Base-by-base conservation (phyloP, 163 green algal species). In the Chloromonas sp. region DNA sequence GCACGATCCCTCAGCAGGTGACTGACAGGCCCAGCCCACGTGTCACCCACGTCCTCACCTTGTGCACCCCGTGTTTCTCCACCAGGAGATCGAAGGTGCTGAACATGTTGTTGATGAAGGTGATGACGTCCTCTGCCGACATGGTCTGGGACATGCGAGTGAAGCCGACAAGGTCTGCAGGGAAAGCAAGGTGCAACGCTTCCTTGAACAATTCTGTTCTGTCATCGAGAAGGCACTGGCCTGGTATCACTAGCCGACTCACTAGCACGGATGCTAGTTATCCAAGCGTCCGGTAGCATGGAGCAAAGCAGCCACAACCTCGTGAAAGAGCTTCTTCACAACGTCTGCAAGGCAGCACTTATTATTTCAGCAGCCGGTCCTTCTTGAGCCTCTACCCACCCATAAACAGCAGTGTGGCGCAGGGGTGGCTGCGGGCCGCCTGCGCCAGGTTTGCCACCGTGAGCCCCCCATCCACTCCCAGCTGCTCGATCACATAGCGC, bases 31-130 rank as follows among this genome's bases (percentile, higher is more conserved):
- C 36, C 36, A 36, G 36, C 36, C 36, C 36, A 36, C 36, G 36
- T 74, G 66, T 11, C 66, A 5, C 66, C 66, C 66, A 74, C 66
- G 5, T 5, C 74, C 78, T 61, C 13, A 81, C 78, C 78, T 81
- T 81, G 2, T 81, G 78, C n/a, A 81, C 78, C 2, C 78, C 15
- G 78, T 83, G 80, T 61, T 83, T 83, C 60, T 83, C 80, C 60
- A 83, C 80, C 11, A 83, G 80, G 14, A 58, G 36, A 61, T 83
- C 80, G 36, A 83, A 83, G 14, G 61, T 11, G 60, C 60, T n/a
- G 62, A 83, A 88, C 8, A 88, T 66, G 60, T 66, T 57, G 79
- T 88, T 88, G 66, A 88, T 82, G 79, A 88, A 88, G 70, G 70
- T 86, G 82, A 88, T 88, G 82, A 88, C 85, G 1, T 76, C 78